A percentile compares a stretch with the other conserved stretches of the same genome.
These are phyloP conservation scores for Zea mays DNA, from an alignment of 176 grass and related monocot genomes.

Conservation along the genomic window Zm-B73-REFERENCE-NAM-5.0 NC_050103.1:34786501-34787000, in stretches of 20 bases:
- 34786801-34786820: conserved; percentile 1
- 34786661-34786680: conserved; percentile 59
- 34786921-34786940: conserved; percentile 70
- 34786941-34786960: conserved; percentile 68
- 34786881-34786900: conserved; percentile 18
- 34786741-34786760: conserved; percentile 58
- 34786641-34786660: conserved; percentile 87
- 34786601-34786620: conserved; percentile 12
- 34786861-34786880: not conserved
- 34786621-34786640: conserved; percentile 74
- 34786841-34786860: not conserved
- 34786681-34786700: conserved; percentile 74
- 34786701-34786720: conserved; percentile 60
- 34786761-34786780: not conserved
- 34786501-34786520: not conserved
- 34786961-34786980: conserved; percentile 74
- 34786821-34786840: not conserved
- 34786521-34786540: not conserved
- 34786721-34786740: conserved; percentile 58
- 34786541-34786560: not conserved
- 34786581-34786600: conserved; percentile 22
- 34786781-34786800: conserved; percentile 9
- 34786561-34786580: not conserved
- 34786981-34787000: conserved; percentile 77
- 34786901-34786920: conserved; percentile 64